Conservation (phyloP, 345 rosid species). For the Turnera subulata region DNA sequence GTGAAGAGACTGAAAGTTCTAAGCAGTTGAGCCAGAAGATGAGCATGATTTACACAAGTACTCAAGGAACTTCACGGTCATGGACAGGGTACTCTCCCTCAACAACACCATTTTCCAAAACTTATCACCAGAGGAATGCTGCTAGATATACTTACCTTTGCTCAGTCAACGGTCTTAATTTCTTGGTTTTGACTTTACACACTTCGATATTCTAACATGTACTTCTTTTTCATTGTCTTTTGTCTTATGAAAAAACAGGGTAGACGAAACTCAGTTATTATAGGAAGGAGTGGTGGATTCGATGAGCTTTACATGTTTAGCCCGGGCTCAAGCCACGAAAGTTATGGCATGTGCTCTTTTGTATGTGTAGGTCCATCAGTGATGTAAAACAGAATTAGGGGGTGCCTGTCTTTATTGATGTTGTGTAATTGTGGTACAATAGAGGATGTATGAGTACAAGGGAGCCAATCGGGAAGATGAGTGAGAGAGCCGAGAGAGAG, state of each 20-base stretch:
- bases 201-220: neutral
- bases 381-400: no score
- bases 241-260: constrained; percentile 43
- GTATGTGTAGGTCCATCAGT: constrained; percentile 68
- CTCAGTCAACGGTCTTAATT: no score
- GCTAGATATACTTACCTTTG: no score
- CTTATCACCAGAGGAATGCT: no score
- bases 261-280: constrained; percentile 68
- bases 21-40: constrained; percentile 61
- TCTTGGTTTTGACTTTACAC: neutral
- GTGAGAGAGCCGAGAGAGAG: no score
- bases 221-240: no score
- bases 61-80: constrained; percentile 64
- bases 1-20: constrained; percentile 59
- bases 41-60: constrained; percentile 74
- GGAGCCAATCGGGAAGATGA: no score
- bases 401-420: no score
- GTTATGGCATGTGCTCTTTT: constrained; percentile 64
- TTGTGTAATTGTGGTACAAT: no score
- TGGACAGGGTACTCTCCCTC: constrained; percentile 57
- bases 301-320: constrained; percentile 75
- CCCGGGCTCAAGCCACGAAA: constrained; percentile 71
- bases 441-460: no score
- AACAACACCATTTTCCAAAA: neutral
- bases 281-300: constrained; percentile 67